Evolutionary conservation across 345 rosid species (phyloP).

Genomic region (Eucalyptus melliodora): DNA sequence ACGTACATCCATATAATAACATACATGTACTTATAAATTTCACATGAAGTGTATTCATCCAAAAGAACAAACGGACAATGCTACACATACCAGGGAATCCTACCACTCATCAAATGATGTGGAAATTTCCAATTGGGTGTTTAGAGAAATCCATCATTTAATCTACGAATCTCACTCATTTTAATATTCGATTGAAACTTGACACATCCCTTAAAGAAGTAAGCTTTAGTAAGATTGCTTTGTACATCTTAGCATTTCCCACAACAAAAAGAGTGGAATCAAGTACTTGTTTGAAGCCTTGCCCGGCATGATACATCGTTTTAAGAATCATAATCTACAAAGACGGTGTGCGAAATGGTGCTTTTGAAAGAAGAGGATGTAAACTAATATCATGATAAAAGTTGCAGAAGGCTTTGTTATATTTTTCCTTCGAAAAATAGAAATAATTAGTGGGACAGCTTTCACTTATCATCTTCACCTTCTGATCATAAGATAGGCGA

Average conservation of each 20-base stretch:
- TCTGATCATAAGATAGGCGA: background rate
- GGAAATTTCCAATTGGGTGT: background rate
- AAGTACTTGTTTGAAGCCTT: background rate
- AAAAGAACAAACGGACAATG: background rate
- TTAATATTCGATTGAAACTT: background rate
- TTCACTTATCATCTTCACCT: background rate
- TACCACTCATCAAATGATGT: background rate
- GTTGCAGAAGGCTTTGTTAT: background rate
- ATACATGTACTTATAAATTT: background rate
- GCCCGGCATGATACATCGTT: background rate
- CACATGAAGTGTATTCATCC: background rate
- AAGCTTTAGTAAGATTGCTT: background rate
- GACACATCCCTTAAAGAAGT: background rate
- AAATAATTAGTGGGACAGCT: background rate
- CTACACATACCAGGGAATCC: background rate
- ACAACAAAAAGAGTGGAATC: background rate
- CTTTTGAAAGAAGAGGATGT: background rate
- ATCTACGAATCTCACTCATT: background rate
- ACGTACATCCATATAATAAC: background rate
- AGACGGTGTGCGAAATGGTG: background rate
- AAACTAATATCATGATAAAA: background rate
- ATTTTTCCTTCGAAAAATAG: background rate
- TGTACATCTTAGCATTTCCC: background rate
- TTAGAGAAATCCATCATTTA: background rate
- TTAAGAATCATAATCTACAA: background rate